A percentile compares a stretch with the other conserved stretches of the same genome.
Evolutionary conservation across 768 basidiomycete genomes (phyloP).

Genomic region (Leccinum imitatum): DNA sequence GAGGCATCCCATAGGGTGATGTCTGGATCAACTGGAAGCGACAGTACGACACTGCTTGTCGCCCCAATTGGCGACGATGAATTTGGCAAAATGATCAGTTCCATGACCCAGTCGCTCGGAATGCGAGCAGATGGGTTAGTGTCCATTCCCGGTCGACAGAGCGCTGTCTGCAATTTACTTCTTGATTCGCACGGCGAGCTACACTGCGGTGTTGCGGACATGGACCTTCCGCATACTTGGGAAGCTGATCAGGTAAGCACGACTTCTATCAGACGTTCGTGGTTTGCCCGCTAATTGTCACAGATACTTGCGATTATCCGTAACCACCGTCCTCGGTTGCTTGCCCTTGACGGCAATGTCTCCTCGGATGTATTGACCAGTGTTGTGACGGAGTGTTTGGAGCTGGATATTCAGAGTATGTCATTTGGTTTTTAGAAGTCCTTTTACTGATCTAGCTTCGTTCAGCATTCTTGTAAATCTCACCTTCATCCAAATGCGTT

Average conservation of each 20-base stretch:
- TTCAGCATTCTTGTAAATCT: slow-evolving; percentile 73
- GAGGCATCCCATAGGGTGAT: slow-evolving; percentile 80
- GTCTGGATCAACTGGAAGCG: slow-evolving; percentile 27
- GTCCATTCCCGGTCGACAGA: slow-evolving; percentile 40
- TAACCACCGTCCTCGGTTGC: slow-evolving; percentile 49
- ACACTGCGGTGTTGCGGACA: slow-evolving; percentile 88
- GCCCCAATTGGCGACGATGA: slow-evolving; percentile 76
- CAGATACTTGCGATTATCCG: slow-evolving; percentile 56
- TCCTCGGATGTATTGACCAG: slow-evolving; percentile 49
- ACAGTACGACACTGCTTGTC: slow-evolving; percentile 55
- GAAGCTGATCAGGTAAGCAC: slow-evolving; percentile 42
- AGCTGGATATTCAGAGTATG: slow-evolving; percentile 54
- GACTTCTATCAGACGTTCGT: neutral
- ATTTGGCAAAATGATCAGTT: slow-evolving; percentile 65
- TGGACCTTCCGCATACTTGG: slow-evolving; percentile 64
- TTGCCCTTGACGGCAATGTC: slow-evolving; percentile 80
- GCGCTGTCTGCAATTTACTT: slow-evolving; percentile 86
- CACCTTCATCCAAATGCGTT: neutral
- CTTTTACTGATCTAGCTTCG: slow-evolving; percentile 5
- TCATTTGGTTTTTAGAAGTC: slow-evolving; percentile 4
- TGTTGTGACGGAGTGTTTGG: slow-evolving; percentile 52
- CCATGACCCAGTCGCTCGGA: slow-evolving; percentile 58
- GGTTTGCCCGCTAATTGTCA: neutral
- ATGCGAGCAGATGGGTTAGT: slow-evolving; percentile 83
- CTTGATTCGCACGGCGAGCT: slow-evolving; percentile 71